Conservation (phyloP, 768 basidiomycete species). For the Calocera cornea region DNA sequence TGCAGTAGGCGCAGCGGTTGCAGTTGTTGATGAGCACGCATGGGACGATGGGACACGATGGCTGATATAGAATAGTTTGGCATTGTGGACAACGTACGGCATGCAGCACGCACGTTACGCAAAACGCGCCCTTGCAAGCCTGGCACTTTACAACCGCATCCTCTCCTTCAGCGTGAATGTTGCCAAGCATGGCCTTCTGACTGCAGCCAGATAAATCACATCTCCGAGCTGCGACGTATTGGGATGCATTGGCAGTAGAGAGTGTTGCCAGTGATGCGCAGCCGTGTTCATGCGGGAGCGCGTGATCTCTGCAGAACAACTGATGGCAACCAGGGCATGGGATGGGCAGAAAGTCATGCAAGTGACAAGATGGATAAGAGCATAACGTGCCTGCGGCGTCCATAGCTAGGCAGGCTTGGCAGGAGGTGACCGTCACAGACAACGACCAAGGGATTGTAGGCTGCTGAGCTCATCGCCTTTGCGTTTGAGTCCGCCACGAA, state of each 20-base stretch:
- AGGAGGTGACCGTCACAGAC: background rate
- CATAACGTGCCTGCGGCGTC: background rate
- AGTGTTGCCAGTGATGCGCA: background rate
- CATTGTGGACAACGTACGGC: background rate
- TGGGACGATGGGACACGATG: background rate
- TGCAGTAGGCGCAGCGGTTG: background rate
- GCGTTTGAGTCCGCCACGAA: background rate
- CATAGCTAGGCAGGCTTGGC: background rate
- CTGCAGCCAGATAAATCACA: background rate
- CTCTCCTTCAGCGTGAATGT: background rate
- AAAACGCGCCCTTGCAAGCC: constrained; percentile 1
- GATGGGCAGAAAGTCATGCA: background rate
- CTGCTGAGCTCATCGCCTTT: background rate
- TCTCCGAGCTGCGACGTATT: background rate
- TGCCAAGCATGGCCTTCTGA: background rate
- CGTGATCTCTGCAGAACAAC: constrained; percentile 1
- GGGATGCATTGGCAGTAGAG: background rate
- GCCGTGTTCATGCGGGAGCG: background rate
- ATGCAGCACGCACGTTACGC: background rate
- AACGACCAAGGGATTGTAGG: background rate
- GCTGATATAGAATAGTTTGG: background rate
- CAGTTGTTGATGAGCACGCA: background rate
- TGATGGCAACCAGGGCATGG: background rate
- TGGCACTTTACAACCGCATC: background rate
- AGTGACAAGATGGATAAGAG: background rate